Evolutionary conservation across 1,139 yeast species (phyloP), one percentile per base, ranked within the genome.

Genomic region (Pneumocystis wakefieldiae): DNA sequence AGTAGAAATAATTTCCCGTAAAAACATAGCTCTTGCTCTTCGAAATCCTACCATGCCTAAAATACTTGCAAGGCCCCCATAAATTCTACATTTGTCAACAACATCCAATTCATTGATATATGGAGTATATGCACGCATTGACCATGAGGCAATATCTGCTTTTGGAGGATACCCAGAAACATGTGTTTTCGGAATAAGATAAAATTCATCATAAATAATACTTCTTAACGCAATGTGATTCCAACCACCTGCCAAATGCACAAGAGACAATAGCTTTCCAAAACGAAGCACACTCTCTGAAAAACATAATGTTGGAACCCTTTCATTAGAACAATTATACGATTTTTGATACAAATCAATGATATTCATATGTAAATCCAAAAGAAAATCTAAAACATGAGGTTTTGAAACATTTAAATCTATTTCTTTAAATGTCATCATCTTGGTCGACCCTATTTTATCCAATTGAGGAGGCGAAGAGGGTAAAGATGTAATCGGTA

Each of bases 251-350:
- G 84, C 83, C 5, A 80, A 72, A 66, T 80, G 79, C 6, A 84
- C 74, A 12, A 78, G 73, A 1, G 85, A 78, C 80, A 87, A 79
- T 63, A 87, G 78, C 65, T 82, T 83, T 38, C 86, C 75, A 61
- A 80, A 80, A 64, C 96, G 78, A 57, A 90, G 70, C 3, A 86
- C 76, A 3, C 86, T 79, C 68, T 89, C 96, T 59, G 87, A 83
- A 68, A 84, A 87, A 0, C 90, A 91, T 2, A 86, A 74, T 67
- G 86, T 92, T 0, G 97, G 97, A 0, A 86, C 91, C 68, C 82
- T 82, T 68, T 91, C 95, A 66, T 85, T 90, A 17, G 80, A 77
- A 64, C 82, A 84, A 41, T 76, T 73, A 14, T 83, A 78, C 48
- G 94, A 84, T 57, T 79, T 70, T 57, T 83, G 84, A 72, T 85